Conservation (phyloP, 2,329 filamentous ascomycete genomes). For the Akanthomyces lecanii region DNA sequence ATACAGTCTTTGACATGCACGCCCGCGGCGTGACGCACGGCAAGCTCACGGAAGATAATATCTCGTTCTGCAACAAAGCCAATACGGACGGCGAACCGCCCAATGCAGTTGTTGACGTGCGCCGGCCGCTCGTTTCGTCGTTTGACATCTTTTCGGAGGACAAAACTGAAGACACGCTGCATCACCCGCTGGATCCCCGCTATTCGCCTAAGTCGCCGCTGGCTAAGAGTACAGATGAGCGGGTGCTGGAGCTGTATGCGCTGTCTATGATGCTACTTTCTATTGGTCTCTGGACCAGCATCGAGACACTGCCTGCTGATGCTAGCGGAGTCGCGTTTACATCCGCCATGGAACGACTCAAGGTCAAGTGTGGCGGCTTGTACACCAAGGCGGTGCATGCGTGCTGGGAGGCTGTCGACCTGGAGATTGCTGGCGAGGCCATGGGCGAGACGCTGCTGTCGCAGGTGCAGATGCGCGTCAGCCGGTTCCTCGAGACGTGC, state of each 20-base stretch:
- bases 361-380: conserved; percentile 65
- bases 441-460: conserved; percentile 49
- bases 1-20: conserved; percentile 71
- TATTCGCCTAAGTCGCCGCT: conserved; percentile 46
- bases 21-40: conserved; percentile 65
- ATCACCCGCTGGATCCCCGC: conserved; percentile 62
- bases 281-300: conserved; percentile 69
- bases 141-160: conserved; percentile 63
- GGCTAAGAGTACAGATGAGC: conserved; percentile 47
- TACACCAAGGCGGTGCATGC: conserved; percentile 72
- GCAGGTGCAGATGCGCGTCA: conserved; percentile 50
- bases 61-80: conserved; percentile 57
- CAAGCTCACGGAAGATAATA: conserved; percentile 62
- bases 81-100: conserved; percentile 36
- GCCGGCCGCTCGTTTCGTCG: conserved; percentile 65
- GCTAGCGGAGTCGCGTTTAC: conserved; percentile 50
- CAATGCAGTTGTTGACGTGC: conserved; percentile 54
- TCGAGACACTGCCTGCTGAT: conserved; percentile 49
- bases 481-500: conserved; percentile 58
- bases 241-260: conserved; percentile 65
- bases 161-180: conserved; percentile 31
- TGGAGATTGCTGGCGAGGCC: conserved; percentile 46
- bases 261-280: conserved; percentile 70
- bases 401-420: conserved; percentile 67
- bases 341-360: conserved; percentile 58